These are phyloP conservation scores for Botryotinia globosa DNA, from an alignment of 2,329 filamentous ascomycete genomes.

Conservation along the genomic window DNA sequence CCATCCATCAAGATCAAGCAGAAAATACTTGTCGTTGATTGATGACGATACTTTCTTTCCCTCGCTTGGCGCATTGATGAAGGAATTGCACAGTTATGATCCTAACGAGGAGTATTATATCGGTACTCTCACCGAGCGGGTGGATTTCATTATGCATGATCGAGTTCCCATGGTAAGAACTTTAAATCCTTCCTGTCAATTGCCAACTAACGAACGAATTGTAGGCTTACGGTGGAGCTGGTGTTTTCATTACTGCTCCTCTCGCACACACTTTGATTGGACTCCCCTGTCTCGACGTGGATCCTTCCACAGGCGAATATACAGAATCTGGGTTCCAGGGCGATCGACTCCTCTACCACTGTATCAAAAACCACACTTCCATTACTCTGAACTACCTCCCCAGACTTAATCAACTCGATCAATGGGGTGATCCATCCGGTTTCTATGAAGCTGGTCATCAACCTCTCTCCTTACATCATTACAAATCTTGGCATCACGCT, in stretches of 20 bases:
- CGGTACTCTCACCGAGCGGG: slow-evolving; percentile 37
- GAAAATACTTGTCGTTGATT: slow-evolving; percentile 37
- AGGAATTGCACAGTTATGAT: slow-evolving; percentile 39
- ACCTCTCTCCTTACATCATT: slow-evolving; percentile 36
- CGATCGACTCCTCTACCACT: slow-evolving; percentile 38
- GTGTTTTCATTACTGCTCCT: slow-evolving; percentile 35
- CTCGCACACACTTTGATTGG: slow-evolving; percentile 27
- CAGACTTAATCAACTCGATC: slow-evolving; percentile 35
- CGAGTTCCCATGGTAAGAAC: slow-evolving; percentile 19
- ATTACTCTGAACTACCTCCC: slow-evolving; percentile 34
- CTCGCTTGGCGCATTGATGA: slow-evolving; percentile 30
- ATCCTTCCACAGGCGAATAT: slow-evolving; percentile 28
- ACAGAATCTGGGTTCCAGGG: slow-evolving; percentile 33
- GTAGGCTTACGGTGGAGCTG: slow-evolving; percentile 37
- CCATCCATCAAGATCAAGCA: slow-evolving; percentile 40
- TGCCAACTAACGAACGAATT: slow-evolving; percentile 24
- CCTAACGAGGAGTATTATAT: slow-evolving; percentile 35
- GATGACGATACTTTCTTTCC: slow-evolving; percentile 40
- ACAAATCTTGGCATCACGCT: slow-evolving; percentile 37
- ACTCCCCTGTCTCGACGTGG: slow-evolving; percentile 32
- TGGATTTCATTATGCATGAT: slow-evolving; percentile 34
- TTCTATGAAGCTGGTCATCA: slow-evolving; percentile 37
- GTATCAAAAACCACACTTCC: slow-evolving; percentile 32
- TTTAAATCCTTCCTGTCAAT: slow-evolving; percentile 17
- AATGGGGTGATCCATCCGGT: slow-evolving; percentile 37